These are phyloP conservation scores for Fusarium xylarioides DNA, from an alignment of 2,329 filamentous ascomycete genomes.

Conservation along the genomic window DNA sequence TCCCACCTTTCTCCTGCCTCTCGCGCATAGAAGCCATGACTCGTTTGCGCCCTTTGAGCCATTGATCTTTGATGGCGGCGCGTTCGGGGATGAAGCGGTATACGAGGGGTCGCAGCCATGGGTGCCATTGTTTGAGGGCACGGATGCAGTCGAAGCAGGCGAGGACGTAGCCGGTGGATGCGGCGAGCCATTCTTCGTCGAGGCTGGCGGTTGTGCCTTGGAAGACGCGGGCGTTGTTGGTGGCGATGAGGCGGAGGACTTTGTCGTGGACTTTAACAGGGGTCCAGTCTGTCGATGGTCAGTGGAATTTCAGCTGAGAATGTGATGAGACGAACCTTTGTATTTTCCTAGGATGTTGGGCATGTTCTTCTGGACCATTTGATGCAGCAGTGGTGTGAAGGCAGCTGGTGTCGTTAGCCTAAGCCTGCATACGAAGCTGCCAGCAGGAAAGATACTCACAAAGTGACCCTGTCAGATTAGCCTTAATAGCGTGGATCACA, in stretches of 20 bases:
- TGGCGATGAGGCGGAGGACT: slow-evolving; percentile 2
- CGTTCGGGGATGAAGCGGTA: slow-evolving; percentile 16
- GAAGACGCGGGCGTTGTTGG: slow-evolving; percentile 16
- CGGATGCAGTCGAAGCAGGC: slow-evolving; percentile 18
- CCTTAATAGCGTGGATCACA: slow-evolving; percentile 14
- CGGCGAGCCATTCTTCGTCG: slow-evolving; percentile 12
- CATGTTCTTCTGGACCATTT: slow-evolving; percentile 11
- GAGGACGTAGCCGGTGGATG: slow-evolving; percentile 2
- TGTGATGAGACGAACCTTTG: not conserved
- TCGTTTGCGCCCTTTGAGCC: slow-evolving; percentile 7
- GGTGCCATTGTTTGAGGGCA: slow-evolving; percentile 20
- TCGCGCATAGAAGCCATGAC: slow-evolving; percentile 2
- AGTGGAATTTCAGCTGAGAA: accelerated
- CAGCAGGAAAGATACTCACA: not conserved
- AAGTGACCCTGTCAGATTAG: not conserved
- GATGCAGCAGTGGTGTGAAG: not conserved
- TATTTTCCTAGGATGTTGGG: not conserved
- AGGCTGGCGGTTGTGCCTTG: slow-evolving; percentile 13
- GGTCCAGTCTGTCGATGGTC: not conserved
- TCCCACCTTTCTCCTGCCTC: not conserved
- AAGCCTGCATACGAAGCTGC: accelerated
- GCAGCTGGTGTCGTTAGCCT: not conserved
- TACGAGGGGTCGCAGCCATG: slow-evolving; percentile 1
- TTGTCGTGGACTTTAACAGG: slow-evolving; percentile 6
- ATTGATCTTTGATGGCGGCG: slow-evolving; percentile 11